A percentile compares a stretch with the other conserved stretches of the same genome.
These are phyloP conservation scores for Amphicarpaea edgeworthii DNA, from an alignment of 306 rosid species.

Conservation along the genomic window DNA sequence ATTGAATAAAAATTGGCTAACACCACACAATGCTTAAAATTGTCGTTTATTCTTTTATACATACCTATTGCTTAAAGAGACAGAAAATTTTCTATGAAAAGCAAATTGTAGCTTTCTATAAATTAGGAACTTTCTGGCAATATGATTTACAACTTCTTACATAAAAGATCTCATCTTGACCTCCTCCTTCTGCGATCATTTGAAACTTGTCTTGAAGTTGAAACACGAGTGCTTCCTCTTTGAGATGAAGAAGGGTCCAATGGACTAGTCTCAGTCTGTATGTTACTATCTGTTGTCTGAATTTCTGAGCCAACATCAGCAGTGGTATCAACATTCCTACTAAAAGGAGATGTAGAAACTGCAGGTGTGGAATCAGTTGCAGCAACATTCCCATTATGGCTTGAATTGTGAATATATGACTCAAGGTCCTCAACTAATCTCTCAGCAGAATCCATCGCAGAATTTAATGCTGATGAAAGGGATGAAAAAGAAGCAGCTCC, in stretches of 20 bases:
- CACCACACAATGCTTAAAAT: constrained; percentile 15
- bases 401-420: constrained; percentile 53
- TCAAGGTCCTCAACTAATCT: constrained; percentile 73
- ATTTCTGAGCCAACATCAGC: constrained; percentile 43
- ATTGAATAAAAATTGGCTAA: constrained; percentile 5
- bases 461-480: constrained; percentile 68
- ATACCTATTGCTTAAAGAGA: constrained; percentile 28
- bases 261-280: constrained; percentile 47
- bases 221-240: constrained; percentile 49
- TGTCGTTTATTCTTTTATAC: constrained; percentile 1
- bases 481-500: constrained; percentile 71
- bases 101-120: constrained; percentile 16
- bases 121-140: constrained; percentile 27
- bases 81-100: constrained; percentile 34
- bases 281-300: constrained; percentile 43
- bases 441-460: constrained; percentile 72
- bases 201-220: constrained; percentile 43
- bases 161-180: constrained; percentile 55
- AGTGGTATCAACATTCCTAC: constrained; percentile 39
- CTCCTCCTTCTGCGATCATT: constrained; percentile 67
- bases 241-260: constrained; percentile 56
- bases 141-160: constrained; percentile 28
- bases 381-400: constrained; percentile 40
- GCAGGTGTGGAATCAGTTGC: constrained; percentile 47
- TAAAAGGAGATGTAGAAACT: constrained; percentile 50